Evolutionary conservation across 495 filamentous ascomycete genomes (phyloP), one percentile per base, ranked within the genome.

Genomic region (Bacidia rubella): DNA sequence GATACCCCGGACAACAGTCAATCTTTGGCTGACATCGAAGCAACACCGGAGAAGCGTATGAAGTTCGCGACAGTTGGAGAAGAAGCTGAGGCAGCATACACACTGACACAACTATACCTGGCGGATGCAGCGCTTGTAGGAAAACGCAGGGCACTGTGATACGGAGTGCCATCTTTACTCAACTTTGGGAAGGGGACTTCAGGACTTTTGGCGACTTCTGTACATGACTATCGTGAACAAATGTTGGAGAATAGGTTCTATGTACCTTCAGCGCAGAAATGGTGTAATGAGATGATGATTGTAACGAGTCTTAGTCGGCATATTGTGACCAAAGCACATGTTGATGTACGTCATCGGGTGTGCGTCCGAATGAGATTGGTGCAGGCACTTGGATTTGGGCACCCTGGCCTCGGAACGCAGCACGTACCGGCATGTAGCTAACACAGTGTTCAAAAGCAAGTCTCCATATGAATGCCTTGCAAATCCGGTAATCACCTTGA

Each of bases 91-190:
- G 55, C 60, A 51, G 58, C 63, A 11, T 52, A 47, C 38, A 32
- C 54, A 24, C 22, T 62, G 41, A 47, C 57, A 46, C 46, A 56
- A 12, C 39, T 65, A 9, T 47, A 61, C 21, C 54, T 57, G 45
- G 60, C 54, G 3, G 63, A 62, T 48, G 26, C 55, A 22, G 41
- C 53, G n/a, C 25, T 62, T 2, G 35, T 21, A 1, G 53, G 40
- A 19, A 21, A 38, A 3, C 40, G n/a, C 24, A 43, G 24, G 23
- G 15, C 9, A 25, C 24, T 17, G 12, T 35, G 32, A 27, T 41
- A 53, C 43, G 54, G 59, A 27, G 29, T 15, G 15, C 15, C 29
- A 35, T 7, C n/a, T n/a, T n/a, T n/a, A n/a, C n/a, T n/a, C n/a
- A n/a, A n/a, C n/a, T n/a, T n/a, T n/a, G n/a, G n/a, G n/a, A n/a